phyloP scores from a whole-genome alignment of 805 yeast genomes.

The Myxozyma melibiosi region DNA sequence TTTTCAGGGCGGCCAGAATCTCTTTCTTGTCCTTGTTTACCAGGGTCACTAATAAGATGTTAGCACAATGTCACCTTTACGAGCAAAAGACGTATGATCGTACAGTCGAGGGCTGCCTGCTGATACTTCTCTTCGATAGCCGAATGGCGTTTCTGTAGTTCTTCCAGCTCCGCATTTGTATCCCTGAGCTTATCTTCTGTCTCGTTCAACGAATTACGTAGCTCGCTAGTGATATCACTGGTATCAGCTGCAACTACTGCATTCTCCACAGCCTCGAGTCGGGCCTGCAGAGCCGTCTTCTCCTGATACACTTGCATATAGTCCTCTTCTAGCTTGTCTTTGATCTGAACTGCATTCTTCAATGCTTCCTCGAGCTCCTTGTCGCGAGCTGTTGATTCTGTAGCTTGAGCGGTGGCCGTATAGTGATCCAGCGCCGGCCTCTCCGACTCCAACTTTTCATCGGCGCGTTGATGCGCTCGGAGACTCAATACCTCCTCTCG shows the following conservation, averaged over 20 bases:
- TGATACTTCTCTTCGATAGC: slow-evolving; percentile 3
- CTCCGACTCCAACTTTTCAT: background rate
- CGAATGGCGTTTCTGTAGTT: background rate
- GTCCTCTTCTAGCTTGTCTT: slow-evolving; percentile 21
- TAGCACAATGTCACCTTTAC: background rate
- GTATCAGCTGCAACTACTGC: background rate
- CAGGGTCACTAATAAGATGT: slow-evolving; percentile 8
- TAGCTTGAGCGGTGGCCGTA: background rate
- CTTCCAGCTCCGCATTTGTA: background rate
- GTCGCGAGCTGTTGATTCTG: background rate
- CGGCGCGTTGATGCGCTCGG: slow-evolving; percentile 3
- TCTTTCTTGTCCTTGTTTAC: slow-evolving; percentile 24
- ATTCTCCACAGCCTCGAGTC: slow-evolving; percentile 17
- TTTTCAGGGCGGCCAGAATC: slow-evolving; percentile 6
- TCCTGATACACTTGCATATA: slow-evolving; percentile 19
- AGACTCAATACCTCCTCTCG: background rate
- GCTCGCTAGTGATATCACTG: background rate
- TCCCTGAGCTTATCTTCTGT: background rate
- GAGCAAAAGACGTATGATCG: background rate
- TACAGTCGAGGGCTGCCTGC: slow-evolving; percentile 10
- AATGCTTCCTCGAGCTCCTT: slow-evolving; percentile 10
- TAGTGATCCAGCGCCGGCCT: background rate
- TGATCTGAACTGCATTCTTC: slow-evolving; percentile 7
- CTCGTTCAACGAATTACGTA: background rate
- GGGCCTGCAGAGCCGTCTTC: slow-evolving; percentile 18